Evolutionary conservation across 768 basidiomycete species (phyloP).

Genomic region (Naganishia antarctica): DNA sequence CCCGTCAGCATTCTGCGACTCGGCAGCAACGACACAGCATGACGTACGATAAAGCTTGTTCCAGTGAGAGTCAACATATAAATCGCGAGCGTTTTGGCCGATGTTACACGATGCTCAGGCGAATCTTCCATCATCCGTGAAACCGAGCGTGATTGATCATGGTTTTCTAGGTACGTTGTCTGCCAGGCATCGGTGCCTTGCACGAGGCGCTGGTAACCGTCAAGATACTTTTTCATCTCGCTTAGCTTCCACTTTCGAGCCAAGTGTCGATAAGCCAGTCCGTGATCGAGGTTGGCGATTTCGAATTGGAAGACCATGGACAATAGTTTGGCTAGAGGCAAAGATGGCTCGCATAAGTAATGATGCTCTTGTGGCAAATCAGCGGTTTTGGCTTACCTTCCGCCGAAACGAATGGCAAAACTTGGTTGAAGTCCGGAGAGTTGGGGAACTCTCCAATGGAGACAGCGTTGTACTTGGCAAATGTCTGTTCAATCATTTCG

Average conservation of each 20-base stretch:
- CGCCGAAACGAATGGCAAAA: constrained; percentile 11
- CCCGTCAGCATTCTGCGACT: background rate
- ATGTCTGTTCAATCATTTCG: constrained; percentile 62
- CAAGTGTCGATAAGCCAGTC: constrained; percentile 50
- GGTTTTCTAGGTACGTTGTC: constrained; percentile 47
- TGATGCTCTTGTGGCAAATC: constrained; percentile 35
- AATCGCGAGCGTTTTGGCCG: constrained; percentile 65
- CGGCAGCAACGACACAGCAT: background rate
- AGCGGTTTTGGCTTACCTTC: constrained; percentile 25
- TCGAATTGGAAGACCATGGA: constrained; percentile 48
- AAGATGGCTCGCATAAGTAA: constrained; percentile 44
- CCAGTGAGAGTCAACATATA: constrained; percentile 53
- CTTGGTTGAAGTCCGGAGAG: constrained; percentile 19
- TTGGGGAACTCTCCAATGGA: constrained; percentile 26
- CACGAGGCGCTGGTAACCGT: constrained; percentile 60
- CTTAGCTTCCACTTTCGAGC: constrained; percentile 54
- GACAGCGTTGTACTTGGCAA: constrained; percentile 50
- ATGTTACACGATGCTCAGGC: constrained; percentile 57
- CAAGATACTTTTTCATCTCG: constrained; percentile 55
- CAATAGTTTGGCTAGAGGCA: constrained; percentile 53
- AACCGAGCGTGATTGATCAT: constrained; percentile 53
- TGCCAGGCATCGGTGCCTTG: constrained; percentile 65
- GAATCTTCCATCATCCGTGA: constrained; percentile 67
- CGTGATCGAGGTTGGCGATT: constrained; percentile 51
- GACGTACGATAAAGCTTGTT: constrained; percentile 58